Conservation (phyloP, 305 asterid genomes). For the Ajuga reptans region DNA sequence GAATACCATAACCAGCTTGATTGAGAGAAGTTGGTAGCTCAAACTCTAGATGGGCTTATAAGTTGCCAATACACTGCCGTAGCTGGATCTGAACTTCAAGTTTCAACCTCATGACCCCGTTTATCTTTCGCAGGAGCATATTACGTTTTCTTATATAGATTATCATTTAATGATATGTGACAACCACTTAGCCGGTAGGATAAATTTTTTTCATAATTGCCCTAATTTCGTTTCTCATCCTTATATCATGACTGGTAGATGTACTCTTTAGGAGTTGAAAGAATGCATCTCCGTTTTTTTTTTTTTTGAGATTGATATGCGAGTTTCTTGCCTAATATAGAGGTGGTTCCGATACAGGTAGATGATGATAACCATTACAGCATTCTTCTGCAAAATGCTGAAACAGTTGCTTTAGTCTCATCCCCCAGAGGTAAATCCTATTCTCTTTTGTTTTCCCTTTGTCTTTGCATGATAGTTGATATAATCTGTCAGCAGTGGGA, state of each 20-base stretch:
- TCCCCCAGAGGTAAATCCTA: conserved; percentile 43
- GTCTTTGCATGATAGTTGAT: conserved; percentile 1
- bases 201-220: too few relatives aligned
- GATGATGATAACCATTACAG: conserved; percentile 43
- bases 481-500: conserved; percentile 29
- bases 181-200: too few relatives aligned
- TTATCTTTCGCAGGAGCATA: too few relatives aligned
- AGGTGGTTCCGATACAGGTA: conserved; percentile 31
- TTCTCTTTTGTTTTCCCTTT: background rate
- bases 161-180: too few relatives aligned
- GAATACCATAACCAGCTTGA: background rate
- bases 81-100: too few relatives aligned
- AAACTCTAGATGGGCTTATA: background rate
- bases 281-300: too few relatives aligned
- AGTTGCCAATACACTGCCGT: background rate
- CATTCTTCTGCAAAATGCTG: conserved; percentile 82
- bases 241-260: too few relatives aligned
- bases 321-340: background rate
- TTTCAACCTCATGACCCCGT: too few relatives aligned
- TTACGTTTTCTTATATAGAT: too few relatives aligned
- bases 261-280: too few relatives aligned
- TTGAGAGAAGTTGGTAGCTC: background rate
- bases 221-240: too few relatives aligned
- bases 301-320: background rate
- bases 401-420: conserved; percentile 65